A percentile compares a stretch with the other conserved stretches of the same genome.
Evolutionary conservation across 176 grass and related monocot genomes (phyloP).

Genomic region (Poa pratensis): DNA sequence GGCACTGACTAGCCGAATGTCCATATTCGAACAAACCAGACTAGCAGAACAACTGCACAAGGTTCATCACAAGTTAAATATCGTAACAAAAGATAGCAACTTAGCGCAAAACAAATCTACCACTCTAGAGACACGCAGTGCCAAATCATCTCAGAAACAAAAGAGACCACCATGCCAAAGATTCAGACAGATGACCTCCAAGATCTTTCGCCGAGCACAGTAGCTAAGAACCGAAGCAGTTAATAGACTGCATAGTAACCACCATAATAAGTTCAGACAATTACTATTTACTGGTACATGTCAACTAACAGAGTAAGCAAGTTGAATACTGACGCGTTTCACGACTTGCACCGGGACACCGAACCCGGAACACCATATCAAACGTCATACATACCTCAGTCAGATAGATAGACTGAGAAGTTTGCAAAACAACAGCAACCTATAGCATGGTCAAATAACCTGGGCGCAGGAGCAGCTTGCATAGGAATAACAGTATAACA

Average conservation of each 20-base stretch:
- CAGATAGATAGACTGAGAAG: background rate
- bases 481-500: background rate
- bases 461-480: background rate
- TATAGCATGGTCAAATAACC: background rate
- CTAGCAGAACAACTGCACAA: background rate
- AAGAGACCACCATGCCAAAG: background rate
- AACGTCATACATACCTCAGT: background rate
- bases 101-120: background rate
- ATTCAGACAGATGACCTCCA: background rate
- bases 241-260: background rate
- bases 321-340: background rate
- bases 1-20: background rate
- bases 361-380: background rate
- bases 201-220: background rate
- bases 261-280: constrained; percentile 12
- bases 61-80: background rate
- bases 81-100: background rate
- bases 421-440: background rate
- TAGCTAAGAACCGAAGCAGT: background rate
- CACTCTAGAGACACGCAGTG: background rate
- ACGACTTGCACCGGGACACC: background rate
- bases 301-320: background rate
- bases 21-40: background rate
- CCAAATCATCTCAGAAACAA: background rate
- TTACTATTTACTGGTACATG: background rate